Evolutionary conservation across 305 asterid species (phyloP), one percentile per base, ranked within the genome.

Genomic region (Plantago lanceolata): DNA sequence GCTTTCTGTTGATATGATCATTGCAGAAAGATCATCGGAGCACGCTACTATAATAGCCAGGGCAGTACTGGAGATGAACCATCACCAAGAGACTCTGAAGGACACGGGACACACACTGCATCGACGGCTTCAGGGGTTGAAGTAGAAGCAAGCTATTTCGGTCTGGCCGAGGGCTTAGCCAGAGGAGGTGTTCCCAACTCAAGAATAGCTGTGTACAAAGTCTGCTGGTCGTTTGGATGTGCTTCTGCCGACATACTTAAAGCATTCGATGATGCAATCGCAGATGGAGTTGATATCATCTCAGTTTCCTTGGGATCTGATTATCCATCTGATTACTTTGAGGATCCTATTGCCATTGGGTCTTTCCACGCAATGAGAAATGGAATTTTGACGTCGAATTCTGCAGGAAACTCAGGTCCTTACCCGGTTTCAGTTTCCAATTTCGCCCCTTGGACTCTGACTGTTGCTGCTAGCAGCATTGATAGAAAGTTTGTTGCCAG

Each of bases 231-330:
- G 0, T 50, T n/a, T 8, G 85, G 88, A 0, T 85, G 94, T 50
- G 19, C 52, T 12, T 58, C 60, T 12, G 83, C 85, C 6, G 88
- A 71, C 63, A 73, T 83, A 62, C 80, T 83, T 17, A 76, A 76
- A 57, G 90, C 85, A 37, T 83, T 83, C 35, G 94, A 85, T 5
- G 86, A 83, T 71, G 94, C 90, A 28, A 81, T 83, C 0, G 90
- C 86, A 0, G 90, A 85, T 48, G 90, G 90, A 37, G 94, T 85
- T n/a, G 84, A 83, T 64, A 71, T 85, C 33, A 75, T 85, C 45
- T 77, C 86, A 0, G 75, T 85, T 60, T 85, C 94, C 0, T 58
- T 83, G 26, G 90, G 94, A 65, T 49, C 68, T 0, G 40, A 3
- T 2, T 19, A 0, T 21, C 83, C 84, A 0, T 9, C 2, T 1